These are phyloP conservation scores for Penicillium cosmopolitanum DNA, from an alignment of 495 filamentous ascomycete genomes.

Conservation along the genomic window DNA sequence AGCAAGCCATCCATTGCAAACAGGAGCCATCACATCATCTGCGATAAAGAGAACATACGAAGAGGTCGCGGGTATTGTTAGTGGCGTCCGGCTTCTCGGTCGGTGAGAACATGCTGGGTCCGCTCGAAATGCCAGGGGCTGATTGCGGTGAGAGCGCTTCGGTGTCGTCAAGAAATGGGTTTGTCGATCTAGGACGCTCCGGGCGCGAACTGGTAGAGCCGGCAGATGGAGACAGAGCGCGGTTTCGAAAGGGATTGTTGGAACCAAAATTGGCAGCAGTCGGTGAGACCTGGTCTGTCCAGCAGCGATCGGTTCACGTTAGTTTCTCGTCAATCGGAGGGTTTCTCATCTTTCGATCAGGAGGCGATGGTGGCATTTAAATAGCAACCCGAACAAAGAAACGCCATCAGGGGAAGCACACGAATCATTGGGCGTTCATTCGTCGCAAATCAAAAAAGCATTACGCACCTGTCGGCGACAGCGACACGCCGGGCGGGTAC, in stretches of 20 bases:
- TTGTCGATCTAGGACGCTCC: conserved; percentile 79
- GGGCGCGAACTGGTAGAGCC: conserved; percentile 47
- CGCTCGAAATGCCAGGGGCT: conserved; percentile 41
- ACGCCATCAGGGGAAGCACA: not conserved
- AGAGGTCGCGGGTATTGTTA: conserved; percentile 78
- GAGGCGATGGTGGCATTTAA: not conserved
- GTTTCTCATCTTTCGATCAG: conserved; percentile 5
- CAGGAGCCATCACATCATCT: not conserved
- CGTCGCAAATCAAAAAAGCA: conserved; percentile 1
- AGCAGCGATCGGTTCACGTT: conserved; percentile 13
- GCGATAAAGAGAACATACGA: conserved; percentile 69
- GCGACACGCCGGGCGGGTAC: conserved; percentile 44
- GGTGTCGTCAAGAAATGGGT: conserved; percentile 86
- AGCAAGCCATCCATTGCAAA: not conserved
- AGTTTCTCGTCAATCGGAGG: conserved; percentile 13
- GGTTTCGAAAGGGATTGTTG: conserved; percentile 98
- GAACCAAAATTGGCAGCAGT: conserved; percentile 72
- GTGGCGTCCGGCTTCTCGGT: conserved; percentile 56
- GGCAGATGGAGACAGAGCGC: conserved; percentile 72
- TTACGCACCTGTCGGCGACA: conserved; percentile 47
- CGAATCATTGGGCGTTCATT: not conserved
- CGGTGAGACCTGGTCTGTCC: conserved; percentile 40
- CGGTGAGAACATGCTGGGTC: conserved; percentile 60
- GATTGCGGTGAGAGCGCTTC: conserved; percentile 56
- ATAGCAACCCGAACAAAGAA: conserved; percentile 1